Base-by-base conservation (phyloP, 805 yeast genomes). In the Candida chilensis region DNA sequence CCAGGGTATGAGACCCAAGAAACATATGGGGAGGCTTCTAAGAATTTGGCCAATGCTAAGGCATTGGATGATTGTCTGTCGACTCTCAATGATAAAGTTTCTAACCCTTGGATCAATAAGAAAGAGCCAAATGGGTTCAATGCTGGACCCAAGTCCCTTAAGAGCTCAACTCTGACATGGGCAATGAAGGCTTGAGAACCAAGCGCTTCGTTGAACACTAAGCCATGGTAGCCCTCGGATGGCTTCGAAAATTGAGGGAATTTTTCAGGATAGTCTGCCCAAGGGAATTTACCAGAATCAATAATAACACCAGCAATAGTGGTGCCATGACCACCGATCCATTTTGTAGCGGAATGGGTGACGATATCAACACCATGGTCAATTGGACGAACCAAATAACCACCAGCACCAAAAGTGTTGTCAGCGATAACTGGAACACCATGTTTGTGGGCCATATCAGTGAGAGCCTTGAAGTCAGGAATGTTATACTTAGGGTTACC, bases 271-370 rank as follows among this genome's bases (percentile, higher is more conserved):
- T 83, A 72, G 39, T 84, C 72, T 34, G 71, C 64, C 88, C 95
- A 90, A 47, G 90, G 94, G 69, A 90, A 90, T 30, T 82, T 88
- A 42, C 96, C 96, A 21, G 87, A 74, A 54, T 90, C 96, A 28
- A 90, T 69, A 41, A 90, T 68, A 31, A 79, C 83, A 67, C 97
- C 97, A 32, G 82, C 96, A 55, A 88, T 78, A 27, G 96, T 85
- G 34, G 83, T 86, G 51, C 97, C 96, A 52, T 88, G 96, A 36
- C 96, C 97, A 39, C 95, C 95, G 42, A 88, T 88, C 96, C 96
- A 90, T 58, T 88, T 88, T 36, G 97, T 88, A 32, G 96, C 95
- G 37, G 96, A 87, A 57, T 88, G 95, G 14, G 82, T 82, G 20
- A 90, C 81, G 41, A 88, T 80, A 53, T 88, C 96, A 28, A 86